Evolutionary conservation across 2,329 filamentous ascomycete genomes (phyloP).

Genomic region (Madurella mycetomatis): DNA sequence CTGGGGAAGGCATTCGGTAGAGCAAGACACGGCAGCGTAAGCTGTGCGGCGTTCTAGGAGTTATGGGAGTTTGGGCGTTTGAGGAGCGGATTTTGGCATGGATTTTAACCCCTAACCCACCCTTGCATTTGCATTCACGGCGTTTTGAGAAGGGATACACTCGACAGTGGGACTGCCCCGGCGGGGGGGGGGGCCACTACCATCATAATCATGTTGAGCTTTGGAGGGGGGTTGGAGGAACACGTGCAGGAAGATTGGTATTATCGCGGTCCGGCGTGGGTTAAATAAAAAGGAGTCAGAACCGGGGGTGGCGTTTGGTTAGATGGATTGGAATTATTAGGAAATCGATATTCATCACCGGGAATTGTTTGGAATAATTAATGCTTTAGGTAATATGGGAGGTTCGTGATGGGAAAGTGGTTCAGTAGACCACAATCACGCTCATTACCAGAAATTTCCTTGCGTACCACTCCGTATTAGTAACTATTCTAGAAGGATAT

Average conservation of each 20-base stretch:
- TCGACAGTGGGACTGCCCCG: not conserved
- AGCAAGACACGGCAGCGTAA: not conserved
- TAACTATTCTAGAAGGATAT: too few relatives aligned
- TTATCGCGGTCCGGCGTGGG: not conserved
- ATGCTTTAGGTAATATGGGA: not conserved
- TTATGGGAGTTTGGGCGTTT: not conserved
- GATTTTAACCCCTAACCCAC: not conserved
- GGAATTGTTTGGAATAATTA: not conserved
- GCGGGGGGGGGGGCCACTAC: not conserved
- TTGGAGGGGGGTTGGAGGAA: not conserved
- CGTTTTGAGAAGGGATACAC: slow-evolving; percentile 1
- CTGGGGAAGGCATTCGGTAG: slow-evolving; percentile 4
- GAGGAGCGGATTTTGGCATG: not conserved
- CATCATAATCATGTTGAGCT: not conserved
- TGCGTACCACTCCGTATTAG: not conserved
- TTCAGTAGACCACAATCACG: slow-evolving; percentile 2
- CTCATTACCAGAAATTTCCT: slow-evolving; percentile 11
- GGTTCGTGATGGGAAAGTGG: not conserved
- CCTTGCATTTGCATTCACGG: not conserved
- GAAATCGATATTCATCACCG: not conserved
- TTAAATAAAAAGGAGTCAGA: not conserved
- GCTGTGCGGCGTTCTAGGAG: not conserved
- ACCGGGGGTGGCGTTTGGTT: not conserved
- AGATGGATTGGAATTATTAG: not conserved
- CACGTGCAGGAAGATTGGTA: not conserved